phyloP scores from a whole-genome alignment of 176 grass and related monocot genomes.

The Cenchrus purpureus region DNA sequence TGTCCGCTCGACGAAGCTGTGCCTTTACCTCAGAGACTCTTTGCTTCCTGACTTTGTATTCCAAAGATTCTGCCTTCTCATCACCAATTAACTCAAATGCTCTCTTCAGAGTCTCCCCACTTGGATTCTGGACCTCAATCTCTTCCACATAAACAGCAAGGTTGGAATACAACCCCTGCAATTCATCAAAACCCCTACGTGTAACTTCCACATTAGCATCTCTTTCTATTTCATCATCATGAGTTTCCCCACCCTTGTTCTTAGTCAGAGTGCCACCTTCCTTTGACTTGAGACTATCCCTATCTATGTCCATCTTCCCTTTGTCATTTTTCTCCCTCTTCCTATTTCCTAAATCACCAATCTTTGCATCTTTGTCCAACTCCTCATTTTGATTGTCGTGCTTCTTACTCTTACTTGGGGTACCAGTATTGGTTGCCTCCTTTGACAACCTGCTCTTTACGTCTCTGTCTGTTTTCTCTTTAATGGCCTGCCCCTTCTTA shows the following conservation, averaged over 20 bases:
- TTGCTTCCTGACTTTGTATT: slow-evolving; percentile 39
- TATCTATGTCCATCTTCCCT: slow-evolving; percentile 13
- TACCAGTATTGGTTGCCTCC: neutral
- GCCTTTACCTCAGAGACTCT: slow-evolving; percentile 7
- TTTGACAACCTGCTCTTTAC: slow-evolving; percentile 14
- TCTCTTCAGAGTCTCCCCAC: slow-evolving; percentile 46
- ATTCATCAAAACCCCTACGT: slow-evolving; percentile 22
- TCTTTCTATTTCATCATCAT: slow-evolving; percentile 22
- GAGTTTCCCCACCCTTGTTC: neutral
- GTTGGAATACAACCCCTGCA: slow-evolving; percentile 40
- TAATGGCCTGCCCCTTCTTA: neutral
- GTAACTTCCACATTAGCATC: slow-evolving; percentile 19
- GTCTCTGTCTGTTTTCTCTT: neutral
- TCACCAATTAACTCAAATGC: slow-evolving; percentile 46
- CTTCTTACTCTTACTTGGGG: slow-evolving; percentile 24
- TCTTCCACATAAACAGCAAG: slow-evolving; percentile 45
- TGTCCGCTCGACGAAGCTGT: neutral
- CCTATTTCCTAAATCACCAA: neutral
- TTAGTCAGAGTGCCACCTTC: neutral
- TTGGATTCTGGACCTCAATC: slow-evolving; percentile 33
- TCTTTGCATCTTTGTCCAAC: slow-evolving; percentile 4
- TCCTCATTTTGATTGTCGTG: slow-evolving; percentile 5
- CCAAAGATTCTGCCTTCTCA: slow-evolving; percentile 44
- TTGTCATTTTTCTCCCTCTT: slow-evolving; percentile 30
- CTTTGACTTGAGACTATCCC: neutral